phyloP scores from a whole-genome alignment of 805 yeast species.

The Candida corydali region DNA sequence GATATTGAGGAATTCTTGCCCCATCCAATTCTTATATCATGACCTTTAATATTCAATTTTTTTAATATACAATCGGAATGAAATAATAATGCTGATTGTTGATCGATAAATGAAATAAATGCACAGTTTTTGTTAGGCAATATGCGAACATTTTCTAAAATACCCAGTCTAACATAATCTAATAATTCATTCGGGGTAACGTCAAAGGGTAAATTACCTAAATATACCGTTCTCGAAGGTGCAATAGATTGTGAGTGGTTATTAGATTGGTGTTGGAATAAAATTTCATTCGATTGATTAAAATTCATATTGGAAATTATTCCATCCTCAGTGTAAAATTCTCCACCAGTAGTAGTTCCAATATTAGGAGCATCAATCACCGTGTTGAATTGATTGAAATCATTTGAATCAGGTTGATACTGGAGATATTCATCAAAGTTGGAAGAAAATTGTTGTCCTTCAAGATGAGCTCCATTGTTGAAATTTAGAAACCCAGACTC shows the following conservation, averaged over 20 bases:
- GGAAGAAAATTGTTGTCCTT: too few relatives aligned
- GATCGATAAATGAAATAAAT: conserved; percentile 83
- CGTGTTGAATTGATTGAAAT: conserved; percentile 6
- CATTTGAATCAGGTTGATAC: conserved; percentile 11
- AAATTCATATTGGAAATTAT: conserved; percentile 1
- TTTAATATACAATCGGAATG: conserved; percentile 91
- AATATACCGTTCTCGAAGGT: conserved; percentile 81
- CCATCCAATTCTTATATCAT: conserved; percentile 90
- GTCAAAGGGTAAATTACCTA: conserved; percentile 84
- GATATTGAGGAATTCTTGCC: conserved; percentile 75
- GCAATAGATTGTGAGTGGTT: conserved; percentile 26
- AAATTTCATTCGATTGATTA: neutral
- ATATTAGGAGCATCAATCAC: conserved; percentile 10
- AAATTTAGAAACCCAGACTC: neutral
- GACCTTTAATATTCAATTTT: conserved; percentile 72
- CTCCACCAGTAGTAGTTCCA: conserved; percentile 16
- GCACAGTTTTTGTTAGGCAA: conserved; percentile 88
- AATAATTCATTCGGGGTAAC: conserved; percentile 76
- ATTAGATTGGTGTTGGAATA: conserved; percentile 3
- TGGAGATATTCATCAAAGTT: conserved; percentile 5
- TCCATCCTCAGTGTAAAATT: conserved; percentile 22
- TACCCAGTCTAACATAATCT: conserved; percentile 89
- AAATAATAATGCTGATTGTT: conserved; percentile 81
- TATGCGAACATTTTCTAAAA: conserved; percentile 73
- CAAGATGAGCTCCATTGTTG: too few relatives aligned